Evolutionary conservation across 139 green algal species (phyloP), one percentile per base, ranked within the genome.

Genomic region (Pseudopediastrum boryanum): DNA sequence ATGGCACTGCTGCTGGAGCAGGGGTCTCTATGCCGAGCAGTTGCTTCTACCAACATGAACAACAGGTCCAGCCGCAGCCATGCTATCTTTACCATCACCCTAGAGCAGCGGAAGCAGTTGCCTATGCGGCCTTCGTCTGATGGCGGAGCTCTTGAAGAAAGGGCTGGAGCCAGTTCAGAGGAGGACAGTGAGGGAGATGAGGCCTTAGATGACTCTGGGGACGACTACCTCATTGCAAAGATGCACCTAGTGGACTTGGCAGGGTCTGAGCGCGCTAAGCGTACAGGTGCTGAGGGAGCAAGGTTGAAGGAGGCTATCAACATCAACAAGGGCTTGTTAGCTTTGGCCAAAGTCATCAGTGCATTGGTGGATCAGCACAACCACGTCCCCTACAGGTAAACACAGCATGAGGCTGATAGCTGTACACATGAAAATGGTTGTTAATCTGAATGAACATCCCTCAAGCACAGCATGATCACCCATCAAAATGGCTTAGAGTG

Each of bases 271-370:
- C 83, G 96, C 0, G 90, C 90, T 6, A 99, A 99, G 90, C 86
- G 93, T 25, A 99, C 96, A 2, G 94, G 96, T 68, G 95, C 93
- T 1, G 88, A 97, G 83, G 96, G 84, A 43, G 80, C 80, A 10
- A 82, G 89, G 21, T 81, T 95, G 41, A 77, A 92, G 54, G 94
- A 97, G 85, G 96, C 93, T 58, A 96, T 99, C 76, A 89, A 97
- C 70, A 98, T 99, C 81, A 98, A 99, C 85, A 83, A 86, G 10
- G 85, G 96, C 7, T 87, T 99, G 78, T 88, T 99, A n/a, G 94
- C 96, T 2, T 85, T 99, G 0, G 94, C 95, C 39, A 99, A 99
- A 75, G 96, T 99, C 25, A 99, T 99, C 83, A 95, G 88, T 65
- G 93, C 96, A 3, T 91, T 99, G 36, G 89, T 90, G 7, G 96